phyloP scores from a whole-genome alignment of 805 yeast species.

The Sungouiella blattae region DNA sequence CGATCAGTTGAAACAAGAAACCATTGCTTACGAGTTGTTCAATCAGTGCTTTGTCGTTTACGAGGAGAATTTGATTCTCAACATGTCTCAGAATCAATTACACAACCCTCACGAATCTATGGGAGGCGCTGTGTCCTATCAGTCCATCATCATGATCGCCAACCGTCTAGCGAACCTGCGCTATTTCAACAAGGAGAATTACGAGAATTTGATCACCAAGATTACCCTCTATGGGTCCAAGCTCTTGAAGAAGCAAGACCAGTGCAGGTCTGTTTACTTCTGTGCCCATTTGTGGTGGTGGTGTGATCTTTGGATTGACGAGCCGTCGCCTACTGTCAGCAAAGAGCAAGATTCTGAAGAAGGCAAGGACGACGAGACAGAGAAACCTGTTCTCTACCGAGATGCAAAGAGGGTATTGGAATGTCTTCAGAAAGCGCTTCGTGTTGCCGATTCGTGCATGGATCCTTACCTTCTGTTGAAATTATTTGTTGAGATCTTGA shows the following conservation, averaged over 20 bases:
- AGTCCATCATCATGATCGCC: constrained; percentile 44
- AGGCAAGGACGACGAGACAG: constrained; percentile 15
- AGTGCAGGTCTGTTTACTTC: constrained; percentile 82
- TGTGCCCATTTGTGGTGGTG: constrained; percentile 97
- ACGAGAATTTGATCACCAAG: constrained; percentile 78
- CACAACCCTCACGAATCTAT: constrained; percentile 36
- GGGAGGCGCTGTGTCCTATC: constrained; percentile 47
- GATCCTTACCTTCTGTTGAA: constrained; percentile 72
- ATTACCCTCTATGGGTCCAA: constrained; percentile 86
- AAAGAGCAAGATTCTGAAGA: constrained; percentile 5
- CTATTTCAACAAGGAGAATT: constrained; percentile 58
- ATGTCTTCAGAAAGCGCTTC: constrained; percentile 80
- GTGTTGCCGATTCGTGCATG: constrained; percentile 94
- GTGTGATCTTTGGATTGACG: constrained; percentile 47
- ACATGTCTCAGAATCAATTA: constrained; percentile 12
- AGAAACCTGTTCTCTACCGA: constrained; percentile 19
- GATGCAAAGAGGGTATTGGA: constrained; percentile 78
- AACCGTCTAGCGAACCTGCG: constrained; percentile 43
- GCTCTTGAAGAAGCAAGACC: constrained; percentile 87
- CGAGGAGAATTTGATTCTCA: constrained; percentile 52
- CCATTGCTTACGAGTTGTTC: constrained; percentile 80
- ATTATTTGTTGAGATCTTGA: constrained; percentile 84
- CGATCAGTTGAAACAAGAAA: constrained; percentile 69
- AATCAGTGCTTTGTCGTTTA: constrained; percentile 84
- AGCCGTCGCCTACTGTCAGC: constrained; percentile 25